phyloP scores from a whole-genome alignment of 371 early-diverging fungal species.

The Lichtheimia corymbifera region DNA sequence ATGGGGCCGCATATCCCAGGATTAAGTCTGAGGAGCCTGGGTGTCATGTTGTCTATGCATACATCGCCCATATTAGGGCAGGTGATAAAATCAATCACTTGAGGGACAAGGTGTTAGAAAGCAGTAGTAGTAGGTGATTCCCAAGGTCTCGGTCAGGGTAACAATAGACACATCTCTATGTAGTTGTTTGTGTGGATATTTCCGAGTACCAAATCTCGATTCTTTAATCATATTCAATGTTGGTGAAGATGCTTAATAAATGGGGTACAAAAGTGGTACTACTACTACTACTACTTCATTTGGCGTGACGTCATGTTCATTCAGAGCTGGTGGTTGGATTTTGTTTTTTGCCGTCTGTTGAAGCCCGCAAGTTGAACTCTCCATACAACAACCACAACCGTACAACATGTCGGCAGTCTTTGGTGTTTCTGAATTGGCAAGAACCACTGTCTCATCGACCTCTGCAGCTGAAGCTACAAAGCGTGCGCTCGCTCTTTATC shows the following conservation, averaged over 20 bases:
- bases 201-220: neutral
- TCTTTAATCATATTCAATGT: no score
- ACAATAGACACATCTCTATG: neutral
- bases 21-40: no score
- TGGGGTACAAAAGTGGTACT: no score
- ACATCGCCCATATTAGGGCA: no score
- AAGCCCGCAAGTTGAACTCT: neutral
- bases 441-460: conserved; percentile 60
- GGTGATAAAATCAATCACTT: no score
- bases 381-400: neutral
- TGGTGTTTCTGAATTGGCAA: conserved; percentile 49
- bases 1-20: no score
- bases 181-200: neutral
- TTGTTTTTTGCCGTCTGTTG: neutral
- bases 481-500: conserved; percentile 63
- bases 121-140: neutral
- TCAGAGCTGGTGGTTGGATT: neutral
- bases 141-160: neutral
- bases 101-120: neutral
- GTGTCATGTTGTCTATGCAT: no score
- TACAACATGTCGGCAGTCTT: conserved; percentile 31
- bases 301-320: neutral
- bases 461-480: conserved; percentile 58
- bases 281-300: neutral
- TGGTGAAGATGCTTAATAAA: no score